These are phyloP conservation scores for Globisporangium spiculum DNA, from an alignment of 352 stramenopile genomes.

Conservation along the genomic window DNA sequence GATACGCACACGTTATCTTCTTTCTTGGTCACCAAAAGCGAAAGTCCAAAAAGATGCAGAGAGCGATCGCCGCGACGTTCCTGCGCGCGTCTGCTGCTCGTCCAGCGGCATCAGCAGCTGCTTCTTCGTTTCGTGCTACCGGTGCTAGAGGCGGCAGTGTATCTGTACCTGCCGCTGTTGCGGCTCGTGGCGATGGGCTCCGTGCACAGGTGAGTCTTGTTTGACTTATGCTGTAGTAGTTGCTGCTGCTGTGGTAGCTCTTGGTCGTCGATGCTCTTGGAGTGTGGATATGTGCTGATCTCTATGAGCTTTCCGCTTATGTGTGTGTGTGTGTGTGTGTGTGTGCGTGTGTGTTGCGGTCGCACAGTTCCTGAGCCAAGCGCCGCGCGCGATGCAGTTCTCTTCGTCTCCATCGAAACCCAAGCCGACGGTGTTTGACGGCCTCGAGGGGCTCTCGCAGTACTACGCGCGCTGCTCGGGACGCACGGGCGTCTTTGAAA, in stretches of 20 bases:
- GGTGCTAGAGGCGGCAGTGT: not conserved
- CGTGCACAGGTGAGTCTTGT: not conserved
- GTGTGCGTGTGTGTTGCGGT: not conserved
- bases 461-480: slow-evolving; percentile 9
- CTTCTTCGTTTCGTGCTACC: not conserved
- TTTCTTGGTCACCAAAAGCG: not conserved
- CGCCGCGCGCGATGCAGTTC: slow-evolving; percentile 12
- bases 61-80: not conserved
- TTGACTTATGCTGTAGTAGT: no score
- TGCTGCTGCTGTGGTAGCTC: no score
- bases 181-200: not conserved
- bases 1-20: not conserved
- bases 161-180: not conserved
- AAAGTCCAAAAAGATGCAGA: not conserved
- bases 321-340: not conserved
- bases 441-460: slow-evolving; percentile 12
- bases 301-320: not conserved
- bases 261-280: no score
- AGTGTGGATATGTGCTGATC: no score
- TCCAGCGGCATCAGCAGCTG: not conserved
- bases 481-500: slow-evolving; percentile 6
- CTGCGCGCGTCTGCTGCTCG: not conserved
- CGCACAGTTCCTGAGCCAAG: not conserved
- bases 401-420: slow-evolving; percentile 11
- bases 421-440: slow-evolving; percentile 12